Evolutionary conservation across 192 early-diverging fungal species (phyloP).

Genomic region (Coemansia sp.): DNA sequence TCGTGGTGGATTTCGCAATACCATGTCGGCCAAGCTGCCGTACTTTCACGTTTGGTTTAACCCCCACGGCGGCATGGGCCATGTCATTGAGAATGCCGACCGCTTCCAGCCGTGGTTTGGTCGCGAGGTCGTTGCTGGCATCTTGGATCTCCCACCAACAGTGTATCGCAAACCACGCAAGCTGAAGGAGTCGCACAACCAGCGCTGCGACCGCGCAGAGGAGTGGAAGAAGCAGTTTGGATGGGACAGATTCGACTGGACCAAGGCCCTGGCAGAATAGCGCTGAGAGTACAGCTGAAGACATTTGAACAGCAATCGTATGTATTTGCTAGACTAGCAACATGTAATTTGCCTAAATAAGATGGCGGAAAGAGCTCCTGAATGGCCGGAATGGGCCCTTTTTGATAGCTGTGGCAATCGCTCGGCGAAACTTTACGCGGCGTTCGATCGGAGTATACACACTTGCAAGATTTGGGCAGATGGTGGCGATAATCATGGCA

Average conservation of each 20-base stretch:
- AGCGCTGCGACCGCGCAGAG: constrained; percentile 53
- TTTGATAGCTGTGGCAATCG: no score
- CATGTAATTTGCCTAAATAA: neutral
- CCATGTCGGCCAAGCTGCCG: constrained; percentile 79
- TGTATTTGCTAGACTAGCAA: neutral
- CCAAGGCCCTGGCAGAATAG: constrained; percentile 42
- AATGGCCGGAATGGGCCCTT: neutral
- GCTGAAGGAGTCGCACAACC: constrained; percentile 56
- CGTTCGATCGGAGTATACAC: no score
- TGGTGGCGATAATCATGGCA: no score
- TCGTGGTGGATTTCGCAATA: constrained; percentile 70
- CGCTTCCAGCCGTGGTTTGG: constrained; percentile 88
- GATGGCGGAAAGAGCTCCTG: neutral
- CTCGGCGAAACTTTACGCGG: no score
- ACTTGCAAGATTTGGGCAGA: no score
- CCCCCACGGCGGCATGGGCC: constrained; percentile 85
- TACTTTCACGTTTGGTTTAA: constrained; percentile 99
- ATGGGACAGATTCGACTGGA: constrained; percentile 91
- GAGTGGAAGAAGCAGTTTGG: constrained; percentile 60
- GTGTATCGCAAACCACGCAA: constrained; percentile 71
- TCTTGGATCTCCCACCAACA: constrained; percentile 78
- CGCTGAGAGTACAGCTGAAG: neutral
- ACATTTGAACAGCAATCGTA: neutral
- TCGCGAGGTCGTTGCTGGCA: constrained; percentile 81
- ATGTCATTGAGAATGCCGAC: constrained; percentile 93